phyloP scores from a whole-genome alignment of 2,329 filamentous ascomycete genomes.

The Fusarium ambrosium region DNA sequence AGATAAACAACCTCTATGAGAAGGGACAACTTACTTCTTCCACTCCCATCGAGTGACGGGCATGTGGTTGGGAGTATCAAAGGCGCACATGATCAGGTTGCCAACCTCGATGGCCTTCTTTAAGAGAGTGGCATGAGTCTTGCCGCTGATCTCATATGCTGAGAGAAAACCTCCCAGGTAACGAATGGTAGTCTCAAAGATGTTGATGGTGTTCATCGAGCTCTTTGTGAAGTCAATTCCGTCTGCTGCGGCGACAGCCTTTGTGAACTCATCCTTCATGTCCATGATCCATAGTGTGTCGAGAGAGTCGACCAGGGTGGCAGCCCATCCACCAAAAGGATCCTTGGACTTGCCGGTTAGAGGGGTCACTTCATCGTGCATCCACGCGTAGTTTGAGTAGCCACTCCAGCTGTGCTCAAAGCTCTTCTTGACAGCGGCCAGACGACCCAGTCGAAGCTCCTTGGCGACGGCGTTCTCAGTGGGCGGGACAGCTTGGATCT shows the following conservation, averaged over 20 bases:
- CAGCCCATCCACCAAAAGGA: slow-evolving; percentile 74
- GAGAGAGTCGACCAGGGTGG: slow-evolving; percentile 73
- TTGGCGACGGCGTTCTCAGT: slow-evolving; percentile 43
- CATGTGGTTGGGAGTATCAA: slow-evolving; percentile 76
- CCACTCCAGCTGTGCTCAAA: slow-evolving; percentile 70
- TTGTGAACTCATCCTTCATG: slow-evolving; percentile 72
- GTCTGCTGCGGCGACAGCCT: slow-evolving; percentile 69
- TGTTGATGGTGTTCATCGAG: slow-evolving; percentile 62
- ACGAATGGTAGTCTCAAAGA: slow-evolving; percentile 78
- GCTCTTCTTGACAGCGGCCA: slow-evolving; percentile 61
- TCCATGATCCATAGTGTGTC: slow-evolving; percentile 80
- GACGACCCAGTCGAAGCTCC: slow-evolving; percentile 54
- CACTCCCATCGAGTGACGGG: slow-evolving; percentile 56
- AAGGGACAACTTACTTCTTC: slow-evolving; percentile 41
- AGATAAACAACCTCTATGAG: background rate
- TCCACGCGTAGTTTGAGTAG: slow-evolving; percentile 73
- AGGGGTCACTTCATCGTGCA: slow-evolving; percentile 72
- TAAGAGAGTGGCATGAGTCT: slow-evolving; percentile 62
- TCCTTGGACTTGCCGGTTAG: slow-evolving; percentile 64
- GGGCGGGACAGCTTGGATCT: slow-evolving; percentile 52
- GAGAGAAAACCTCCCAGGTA: slow-evolving; percentile 76
- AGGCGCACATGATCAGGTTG: slow-evolving; percentile 72
- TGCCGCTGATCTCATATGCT: slow-evolving; percentile 74
- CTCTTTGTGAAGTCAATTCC: slow-evolving; percentile 71
- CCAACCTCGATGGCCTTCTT: slow-evolving; percentile 73